Percentiles rank a stretch among this genome's conserved stretches.
Conservation (phyloP, 2,329 filamentous ascomycete genomes). For the Lecanoromycetidae sp. region DNA sequence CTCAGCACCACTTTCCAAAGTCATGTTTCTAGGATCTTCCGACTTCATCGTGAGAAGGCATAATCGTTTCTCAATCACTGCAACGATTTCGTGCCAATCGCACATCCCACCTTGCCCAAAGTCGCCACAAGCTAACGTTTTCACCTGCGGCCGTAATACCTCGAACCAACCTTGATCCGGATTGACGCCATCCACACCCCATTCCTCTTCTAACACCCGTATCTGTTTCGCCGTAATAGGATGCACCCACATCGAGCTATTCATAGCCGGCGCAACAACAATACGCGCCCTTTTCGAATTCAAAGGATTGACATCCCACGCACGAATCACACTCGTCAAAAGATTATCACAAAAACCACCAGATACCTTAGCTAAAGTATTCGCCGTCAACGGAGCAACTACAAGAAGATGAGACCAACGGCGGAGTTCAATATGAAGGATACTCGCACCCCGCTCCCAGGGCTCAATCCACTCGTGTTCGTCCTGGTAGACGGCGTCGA, state of each 20-base stretch:
- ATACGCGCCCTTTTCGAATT: slow-evolving; percentile 75
- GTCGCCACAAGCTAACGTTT: slow-evolving; percentile 75
- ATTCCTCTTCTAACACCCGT: slow-evolving; percentile 57
- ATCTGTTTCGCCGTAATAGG: slow-evolving; percentile 83
- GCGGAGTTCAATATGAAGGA: slow-evolving; percentile 63
- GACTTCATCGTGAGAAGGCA: no score
- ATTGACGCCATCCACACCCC: no score
- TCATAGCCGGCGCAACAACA: slow-evolving; percentile 78
- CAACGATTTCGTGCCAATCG: slow-evolving; percentile 65
- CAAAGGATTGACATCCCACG: slow-evolving; percentile 87
- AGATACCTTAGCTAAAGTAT: slow-evolving; percentile 77
- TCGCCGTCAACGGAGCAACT: slow-evolving; percentile 71
- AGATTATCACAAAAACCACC: slow-evolving; percentile 71
- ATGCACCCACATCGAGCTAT: slow-evolving; percentile 76
- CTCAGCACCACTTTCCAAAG: no score
- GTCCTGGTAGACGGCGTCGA: slow-evolving; percentile 71
- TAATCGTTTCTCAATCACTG: slow-evolving; percentile 41
- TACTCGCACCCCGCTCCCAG: slow-evolving; percentile 64
- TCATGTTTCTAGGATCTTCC: no score
- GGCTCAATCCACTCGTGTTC: slow-evolving; percentile 68
- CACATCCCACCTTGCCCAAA: slow-evolving; percentile 71
- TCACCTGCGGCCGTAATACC: slow-evolving; percentile 60
- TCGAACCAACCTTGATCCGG: no score
- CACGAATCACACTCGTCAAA: slow-evolving; percentile 65
- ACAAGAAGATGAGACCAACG: slow-evolving; percentile 75